A percentile compares a stretch with the other conserved stretches of the same genome.
phyloP scores from a whole-genome alignment of 1,284 basidiomycete species.

The Athelia sp. region DNA sequence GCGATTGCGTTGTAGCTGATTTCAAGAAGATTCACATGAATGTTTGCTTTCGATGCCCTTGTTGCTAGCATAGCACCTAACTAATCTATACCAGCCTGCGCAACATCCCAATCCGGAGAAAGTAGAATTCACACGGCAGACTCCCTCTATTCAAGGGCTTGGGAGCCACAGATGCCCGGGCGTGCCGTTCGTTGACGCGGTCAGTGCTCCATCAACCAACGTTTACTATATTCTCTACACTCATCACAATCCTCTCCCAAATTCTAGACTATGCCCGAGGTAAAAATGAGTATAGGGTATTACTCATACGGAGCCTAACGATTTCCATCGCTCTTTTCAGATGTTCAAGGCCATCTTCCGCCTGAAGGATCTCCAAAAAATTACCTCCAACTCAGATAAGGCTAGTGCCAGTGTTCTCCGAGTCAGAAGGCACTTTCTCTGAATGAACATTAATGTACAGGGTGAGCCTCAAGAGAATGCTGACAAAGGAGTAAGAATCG shows the following conservation, averaged over 20 bases:
- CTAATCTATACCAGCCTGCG: neutral
- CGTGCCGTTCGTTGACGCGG: conserved; percentile 2
- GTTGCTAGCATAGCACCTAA: too few species aligned
- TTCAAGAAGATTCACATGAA: neutral
- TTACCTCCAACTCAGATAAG: too few species aligned
- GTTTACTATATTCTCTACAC: neutral
- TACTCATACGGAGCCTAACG: neutral
- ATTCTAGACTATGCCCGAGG: neutral
- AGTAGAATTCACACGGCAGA: neutral
- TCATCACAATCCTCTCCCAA: too few species aligned
- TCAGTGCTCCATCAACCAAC: neutral
- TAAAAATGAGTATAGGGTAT: neutral
- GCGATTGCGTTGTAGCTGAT: neutral
- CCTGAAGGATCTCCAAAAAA: conserved; percentile 1
- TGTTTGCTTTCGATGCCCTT: neutral
- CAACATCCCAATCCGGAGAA: neutral
- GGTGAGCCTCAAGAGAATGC: too few species aligned
- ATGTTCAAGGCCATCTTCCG: conserved; percentile 4
- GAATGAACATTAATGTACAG: too few species aligned
- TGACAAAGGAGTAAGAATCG: too few species aligned
- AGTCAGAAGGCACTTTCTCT: too few species aligned
- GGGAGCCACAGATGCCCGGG: conserved; percentile 3
- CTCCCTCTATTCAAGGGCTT: conserved; percentile 1
- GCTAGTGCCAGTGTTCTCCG: too few species aligned
- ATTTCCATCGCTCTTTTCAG: neutral